Percentiles rank a stretch among this genome's conserved stretches.
These are phyloP conservation scores for Mytilinidion resinicola DNA, from an alignment of 495 filamentous ascomycete species.

Conservation along the genomic window DNA sequence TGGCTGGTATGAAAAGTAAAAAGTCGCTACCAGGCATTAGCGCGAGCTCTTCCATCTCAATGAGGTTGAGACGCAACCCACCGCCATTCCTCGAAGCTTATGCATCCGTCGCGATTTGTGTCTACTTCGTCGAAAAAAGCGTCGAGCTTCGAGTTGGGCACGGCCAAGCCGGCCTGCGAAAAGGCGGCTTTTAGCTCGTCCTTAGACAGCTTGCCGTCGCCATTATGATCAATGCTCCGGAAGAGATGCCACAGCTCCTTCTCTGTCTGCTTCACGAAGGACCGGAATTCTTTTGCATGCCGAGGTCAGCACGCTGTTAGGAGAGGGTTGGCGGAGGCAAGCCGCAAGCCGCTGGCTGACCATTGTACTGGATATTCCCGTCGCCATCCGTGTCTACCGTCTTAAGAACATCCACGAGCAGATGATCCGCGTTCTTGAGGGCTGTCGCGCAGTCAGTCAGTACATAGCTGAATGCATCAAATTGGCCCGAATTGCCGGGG, in stretches of 20 bases:
- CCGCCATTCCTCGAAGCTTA: slow-evolving; percentile 95
- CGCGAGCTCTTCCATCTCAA: neutral
- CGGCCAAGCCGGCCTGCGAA: slow-evolving; percentile 65
- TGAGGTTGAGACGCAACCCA: slow-evolving; percentile 42
- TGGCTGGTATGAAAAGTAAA: slow-evolving; percentile 83
- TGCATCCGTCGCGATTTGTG: slow-evolving; percentile 78
- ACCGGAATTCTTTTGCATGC: slow-evolving; percentile 63
- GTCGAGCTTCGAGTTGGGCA: slow-evolving; percentile 70
- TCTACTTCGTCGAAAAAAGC: slow-evolving; percentile 87
- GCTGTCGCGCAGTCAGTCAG: slow-evolving; percentile 47
- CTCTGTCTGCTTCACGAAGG: slow-evolving; percentile 83
- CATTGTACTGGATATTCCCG: slow-evolving; percentile 82
- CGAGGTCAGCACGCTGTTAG: neutral
- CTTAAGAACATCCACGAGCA: slow-evolving; percentile 71
- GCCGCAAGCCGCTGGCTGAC: slow-evolving; percentile 41
- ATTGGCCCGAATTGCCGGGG: slow-evolving; percentile 5
- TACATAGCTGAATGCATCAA: neutral
- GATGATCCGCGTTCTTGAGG: slow-evolving; percentile 85
- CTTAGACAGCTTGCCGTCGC: slow-evolving; percentile 85
- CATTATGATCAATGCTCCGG: slow-evolving; percentile 76
- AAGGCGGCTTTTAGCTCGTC: slow-evolving; percentile 74
- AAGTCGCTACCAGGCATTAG: slow-evolving; percentile 62
- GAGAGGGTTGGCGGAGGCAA: neutral
- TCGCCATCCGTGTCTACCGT: slow-evolving; percentile 81
- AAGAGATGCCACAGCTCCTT: slow-evolving; percentile 74